Conservation (phyloP, 805 yeast genomes). For the Wickerhamomyces chambardii region DNA sequence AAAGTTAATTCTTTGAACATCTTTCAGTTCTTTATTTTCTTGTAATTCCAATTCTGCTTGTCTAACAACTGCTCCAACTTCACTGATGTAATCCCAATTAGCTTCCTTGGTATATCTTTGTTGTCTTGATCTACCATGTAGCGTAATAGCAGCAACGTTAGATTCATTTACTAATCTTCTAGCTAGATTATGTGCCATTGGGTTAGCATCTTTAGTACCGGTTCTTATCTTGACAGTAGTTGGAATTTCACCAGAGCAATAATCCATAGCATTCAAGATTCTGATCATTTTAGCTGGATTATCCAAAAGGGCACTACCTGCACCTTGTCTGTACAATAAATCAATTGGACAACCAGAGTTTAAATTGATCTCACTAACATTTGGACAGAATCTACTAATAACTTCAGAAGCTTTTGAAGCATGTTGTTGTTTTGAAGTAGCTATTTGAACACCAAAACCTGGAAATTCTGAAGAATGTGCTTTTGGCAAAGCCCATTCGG, state of each 20-base stretch:
- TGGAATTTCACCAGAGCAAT: conserved; percentile 84
- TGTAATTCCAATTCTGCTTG: conserved; percentile 42
- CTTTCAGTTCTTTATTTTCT: conserved; percentile 53
- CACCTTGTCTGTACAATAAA: conserved; percentile 86
- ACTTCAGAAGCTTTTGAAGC: conserved; percentile 91
- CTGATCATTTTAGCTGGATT: conserved; percentile 76
- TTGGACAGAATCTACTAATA: conserved; percentile 43
- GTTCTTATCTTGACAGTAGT: conserved; percentile 88
- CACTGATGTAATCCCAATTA: conserved; percentile 83
- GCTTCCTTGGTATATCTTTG: conserved; percentile 90
- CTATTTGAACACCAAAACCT: conserved; percentile 91
- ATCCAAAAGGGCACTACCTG: conserved; percentile 90
- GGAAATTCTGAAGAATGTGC: conserved; percentile 78
- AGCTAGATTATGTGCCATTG: conserved; percentile 78
- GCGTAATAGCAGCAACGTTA: conserved; percentile 82
- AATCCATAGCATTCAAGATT: conserved; percentile 81
- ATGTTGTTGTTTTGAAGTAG: conserved; percentile 88
- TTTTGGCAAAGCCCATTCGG: conserved; percentile 97
- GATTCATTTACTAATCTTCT: conserved; percentile 66
- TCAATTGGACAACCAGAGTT: conserved; percentile 99
- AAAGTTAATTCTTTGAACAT: conserved; percentile 61
- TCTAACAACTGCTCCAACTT: conserved; percentile 62
- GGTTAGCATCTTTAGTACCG: conserved; percentile 79
- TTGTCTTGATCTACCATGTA: conserved; percentile 95
- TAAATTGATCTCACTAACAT: conserved; percentile 76